phyloP scores from a whole-genome alignment of 495 filamentous ascomycete species.

The Xylaria intraflava region DNA sequence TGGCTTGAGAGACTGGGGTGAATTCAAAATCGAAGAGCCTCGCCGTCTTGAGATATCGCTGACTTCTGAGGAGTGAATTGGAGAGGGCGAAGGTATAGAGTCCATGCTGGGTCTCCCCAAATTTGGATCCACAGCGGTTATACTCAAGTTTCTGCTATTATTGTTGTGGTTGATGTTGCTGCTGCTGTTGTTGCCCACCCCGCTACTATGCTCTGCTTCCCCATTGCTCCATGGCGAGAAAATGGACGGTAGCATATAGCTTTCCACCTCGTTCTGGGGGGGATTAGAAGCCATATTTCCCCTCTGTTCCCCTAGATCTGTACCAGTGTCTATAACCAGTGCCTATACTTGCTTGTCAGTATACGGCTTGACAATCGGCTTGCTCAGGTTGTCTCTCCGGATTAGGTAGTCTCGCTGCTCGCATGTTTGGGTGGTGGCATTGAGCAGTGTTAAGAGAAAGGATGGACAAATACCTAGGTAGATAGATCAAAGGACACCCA shows the following conservation, averaged over 20 bases:
- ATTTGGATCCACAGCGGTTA: neutral
- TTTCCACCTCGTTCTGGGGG: neutral
- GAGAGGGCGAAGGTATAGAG: neutral
- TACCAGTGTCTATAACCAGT: too few species aligned
- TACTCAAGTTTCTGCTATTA: neutral
- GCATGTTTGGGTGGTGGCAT: neutral
- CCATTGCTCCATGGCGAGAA: constrained; percentile 18
- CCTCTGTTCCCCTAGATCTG: neutral
- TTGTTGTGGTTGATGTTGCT: neutral
- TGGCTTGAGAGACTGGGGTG: constrained; percentile 5
- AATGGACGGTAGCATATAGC: constrained; percentile 15
- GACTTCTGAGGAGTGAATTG: neutral
- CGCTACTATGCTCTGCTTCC: neutral
- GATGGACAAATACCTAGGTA: neutral
- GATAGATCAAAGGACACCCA: neutral
- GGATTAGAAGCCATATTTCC: neutral
- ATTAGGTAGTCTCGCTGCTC: neutral
- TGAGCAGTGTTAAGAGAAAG: neutral
- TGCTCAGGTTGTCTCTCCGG: neutral
- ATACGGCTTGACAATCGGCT: neutral
- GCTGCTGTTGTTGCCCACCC: neutral
- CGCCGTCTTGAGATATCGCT: neutral
- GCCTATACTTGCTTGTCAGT: neutral
- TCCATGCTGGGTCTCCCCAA: neutral
- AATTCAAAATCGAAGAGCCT: neutral